Percentiles rank a stretch among this genome's conserved stretches.
These are phyloP conservation scores for Omphalotus olearius DNA, from an alignment of 1,284 basidiomycete species.

Conservation along the genomic window DNA sequence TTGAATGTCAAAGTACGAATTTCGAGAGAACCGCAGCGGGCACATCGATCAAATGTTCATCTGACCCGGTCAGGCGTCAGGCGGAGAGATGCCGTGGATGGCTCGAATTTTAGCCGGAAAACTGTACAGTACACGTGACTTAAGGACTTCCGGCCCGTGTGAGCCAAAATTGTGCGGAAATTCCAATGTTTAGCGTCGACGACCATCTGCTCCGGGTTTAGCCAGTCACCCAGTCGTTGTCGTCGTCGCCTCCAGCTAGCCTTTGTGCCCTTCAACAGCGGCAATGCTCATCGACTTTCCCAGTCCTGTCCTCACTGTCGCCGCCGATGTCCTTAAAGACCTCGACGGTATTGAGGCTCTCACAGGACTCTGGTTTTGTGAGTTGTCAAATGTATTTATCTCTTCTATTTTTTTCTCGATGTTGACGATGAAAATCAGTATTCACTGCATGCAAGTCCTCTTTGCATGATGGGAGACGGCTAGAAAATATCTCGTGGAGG, in stretches of 20 bases:
- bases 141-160: neutral
- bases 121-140: neutral
- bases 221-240: neutral
- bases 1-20: neutral
- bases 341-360: constrained; percentile 64
- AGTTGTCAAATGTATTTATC: constrained; percentile 7
- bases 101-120: neutral
- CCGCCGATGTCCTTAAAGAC: constrained; percentile 58
- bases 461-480: constrained; percentile 69
- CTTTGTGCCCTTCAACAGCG: neutral
- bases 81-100: neutral
- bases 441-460: constrained; percentile 82
- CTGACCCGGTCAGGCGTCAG: constrained; percentile 7
- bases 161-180: neutral
- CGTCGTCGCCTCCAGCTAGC: neutral
- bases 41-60: neutral
- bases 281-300: constrained; percentile 50
- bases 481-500: constrained; percentile 86
- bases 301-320: constrained; percentile 58
- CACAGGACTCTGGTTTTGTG: constrained; percentile 60
- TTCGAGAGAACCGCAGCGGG: no score
- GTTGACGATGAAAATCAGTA: constrained; percentile 40
- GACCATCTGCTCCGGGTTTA: constrained; percentile 2
- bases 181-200: constrained; percentile 9
- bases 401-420: constrained; percentile 10